Conservation (phyloP, 75 land plant genomes). For the Pseudotsuga menziesii region DNA sequence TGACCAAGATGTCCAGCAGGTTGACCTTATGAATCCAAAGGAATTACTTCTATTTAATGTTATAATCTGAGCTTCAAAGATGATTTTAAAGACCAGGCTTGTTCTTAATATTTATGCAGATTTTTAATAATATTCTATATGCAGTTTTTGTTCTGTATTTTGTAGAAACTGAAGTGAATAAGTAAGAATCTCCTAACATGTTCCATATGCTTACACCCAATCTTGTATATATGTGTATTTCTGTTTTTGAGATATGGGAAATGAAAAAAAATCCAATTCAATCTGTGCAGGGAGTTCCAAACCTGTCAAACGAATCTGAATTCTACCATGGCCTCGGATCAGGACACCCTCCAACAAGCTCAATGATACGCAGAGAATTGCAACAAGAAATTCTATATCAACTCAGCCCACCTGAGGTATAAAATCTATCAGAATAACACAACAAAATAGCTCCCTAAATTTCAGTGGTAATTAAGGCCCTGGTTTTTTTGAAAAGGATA, state of each 20-base stretch:
- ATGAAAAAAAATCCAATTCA: too few species aligned
- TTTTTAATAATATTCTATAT: too few species aligned
- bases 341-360: background rate
- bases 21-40: background rate
- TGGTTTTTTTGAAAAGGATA: background rate
- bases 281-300: slow-evolving; percentile 9
- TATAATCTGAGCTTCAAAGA: too few species aligned
- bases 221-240: too few species aligned
- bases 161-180: too few species aligned
- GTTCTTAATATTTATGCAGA: too few species aligned
- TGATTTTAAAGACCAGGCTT: too few species aligned
- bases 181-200: too few species aligned
- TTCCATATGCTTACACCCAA: too few species aligned
- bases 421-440: background rate
- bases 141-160: background rate
- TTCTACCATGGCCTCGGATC: slow-evolving; percentile 3
- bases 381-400: slow-evolving; percentile 2
- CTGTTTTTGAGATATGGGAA: too few species aligned
- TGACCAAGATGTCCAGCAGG: background rate
- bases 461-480: background rate
- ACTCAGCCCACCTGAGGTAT: slow-evolving; percentile 11
- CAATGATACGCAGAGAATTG: background rate
- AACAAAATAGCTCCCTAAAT: too few species aligned
- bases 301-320: background rate
- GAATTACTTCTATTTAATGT: too few species aligned